Conservation (phyloP, 306 rosid genomes). For the Potentilla sterilis region DNA sequence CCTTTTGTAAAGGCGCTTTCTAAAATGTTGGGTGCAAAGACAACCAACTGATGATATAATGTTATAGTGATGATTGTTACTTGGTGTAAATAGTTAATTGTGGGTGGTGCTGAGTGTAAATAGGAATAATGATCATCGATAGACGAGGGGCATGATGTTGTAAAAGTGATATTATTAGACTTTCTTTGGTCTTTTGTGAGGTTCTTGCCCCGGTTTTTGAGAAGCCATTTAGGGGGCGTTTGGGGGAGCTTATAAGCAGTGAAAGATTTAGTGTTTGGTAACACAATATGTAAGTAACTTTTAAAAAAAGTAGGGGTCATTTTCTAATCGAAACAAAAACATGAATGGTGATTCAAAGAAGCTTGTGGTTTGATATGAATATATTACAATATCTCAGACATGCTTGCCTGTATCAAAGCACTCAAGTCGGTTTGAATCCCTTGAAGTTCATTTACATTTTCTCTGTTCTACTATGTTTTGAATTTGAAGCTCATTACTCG, state of each 20-base stretch:
- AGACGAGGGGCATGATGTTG: slow-evolving; percentile 11
- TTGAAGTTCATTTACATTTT: no score
- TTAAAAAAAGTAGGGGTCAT: no score
- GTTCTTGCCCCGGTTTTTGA: not conserved
- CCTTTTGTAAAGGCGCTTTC: slow-evolving; percentile 63
- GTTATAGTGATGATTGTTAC: not conserved
- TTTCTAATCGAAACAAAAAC: not conserved
- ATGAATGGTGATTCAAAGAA: not conserved
- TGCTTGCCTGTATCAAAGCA: not conserved
- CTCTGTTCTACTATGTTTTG: not conserved
- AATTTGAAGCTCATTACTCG: not conserved
- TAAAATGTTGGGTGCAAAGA: slow-evolving; percentile 51
- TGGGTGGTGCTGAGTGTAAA: slow-evolving; percentile 7
- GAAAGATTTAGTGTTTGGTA: no score
- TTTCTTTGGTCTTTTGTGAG: not conserved
- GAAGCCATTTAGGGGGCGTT: not conserved
- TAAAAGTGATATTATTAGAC: not conserved
- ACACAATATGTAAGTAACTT: no score
- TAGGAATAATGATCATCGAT: not conserved
- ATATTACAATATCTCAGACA: not conserved
- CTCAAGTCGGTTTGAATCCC: not conserved
- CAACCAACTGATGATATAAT: slow-evolving; percentile 35
- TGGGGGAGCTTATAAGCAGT: no score
- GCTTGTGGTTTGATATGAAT: slow-evolving; percentile 3
- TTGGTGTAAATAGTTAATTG: not conserved